Conservation (phyloP, 2,329 filamentous ascomycete genomes). For the Shiraia sp. region DNA sequence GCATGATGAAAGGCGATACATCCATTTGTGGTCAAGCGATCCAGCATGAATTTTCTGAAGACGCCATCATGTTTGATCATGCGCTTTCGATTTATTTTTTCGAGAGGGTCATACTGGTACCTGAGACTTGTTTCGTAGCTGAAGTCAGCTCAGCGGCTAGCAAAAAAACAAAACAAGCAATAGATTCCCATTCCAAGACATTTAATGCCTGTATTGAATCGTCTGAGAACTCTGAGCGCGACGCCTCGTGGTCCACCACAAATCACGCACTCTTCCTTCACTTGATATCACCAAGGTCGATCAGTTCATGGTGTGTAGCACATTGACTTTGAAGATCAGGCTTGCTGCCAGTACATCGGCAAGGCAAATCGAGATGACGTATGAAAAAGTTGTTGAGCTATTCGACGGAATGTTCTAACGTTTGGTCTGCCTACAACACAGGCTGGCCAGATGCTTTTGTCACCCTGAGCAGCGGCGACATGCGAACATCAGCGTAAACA, state of each 20-base stretch:
- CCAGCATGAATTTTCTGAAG: background rate
- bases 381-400: background rate
- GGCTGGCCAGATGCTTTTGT: background rate
- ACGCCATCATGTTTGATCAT: constrained; percentile 1
- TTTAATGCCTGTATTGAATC: constrained; percentile 1
- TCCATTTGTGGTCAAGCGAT: constrained; percentile 1
- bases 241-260: constrained; percentile 6
- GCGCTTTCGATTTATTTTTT: constrained; percentile 1
- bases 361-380: too few species aligned
- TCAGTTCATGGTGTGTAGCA: constrained; percentile 4
- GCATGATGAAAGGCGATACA: background rate
- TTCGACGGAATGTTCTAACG: background rate
- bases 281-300: constrained; percentile 1
- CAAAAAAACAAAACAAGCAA: constrained; percentile 5
- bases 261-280: background rate
- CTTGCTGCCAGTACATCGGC: too few species aligned
- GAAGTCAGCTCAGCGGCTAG: constrained; percentile 8
- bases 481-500: constrained; percentile 5
- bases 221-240: constrained; percentile 1
- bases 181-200: constrained; percentile 8
- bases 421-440: background rate
- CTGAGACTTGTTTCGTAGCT: constrained; percentile 9
- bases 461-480: background rate
- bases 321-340: background rate
- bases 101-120: background rate